Evolutionary conservation across 1,139 yeast species (phyloP).

Genomic region (Blastobotrys arbuscula): DNA sequence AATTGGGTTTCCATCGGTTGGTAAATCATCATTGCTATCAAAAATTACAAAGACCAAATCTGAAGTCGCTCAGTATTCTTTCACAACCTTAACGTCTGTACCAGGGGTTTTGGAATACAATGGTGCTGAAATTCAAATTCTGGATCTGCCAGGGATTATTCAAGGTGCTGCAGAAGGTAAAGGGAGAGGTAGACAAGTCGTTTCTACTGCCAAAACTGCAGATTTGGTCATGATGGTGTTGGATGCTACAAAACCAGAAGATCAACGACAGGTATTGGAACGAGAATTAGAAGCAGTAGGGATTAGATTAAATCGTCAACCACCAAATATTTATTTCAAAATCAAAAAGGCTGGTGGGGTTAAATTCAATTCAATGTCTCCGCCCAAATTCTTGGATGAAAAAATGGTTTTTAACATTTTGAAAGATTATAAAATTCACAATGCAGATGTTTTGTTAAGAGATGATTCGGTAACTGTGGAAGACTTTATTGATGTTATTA

Average conservation of each 20-base stretch:
- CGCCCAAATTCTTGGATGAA: conserved; percentile 78
- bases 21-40: conserved; percentile 83
- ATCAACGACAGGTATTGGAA: conserved; percentile 82
- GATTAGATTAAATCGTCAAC: conserved; percentile 72
- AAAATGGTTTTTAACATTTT: conserved; percentile 70
- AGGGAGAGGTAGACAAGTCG: conserved; percentile 96
- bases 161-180: conserved; percentile 97
- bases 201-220: conserved; percentile 92
- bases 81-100: conserved; percentile 93
- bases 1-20: conserved; percentile 97
- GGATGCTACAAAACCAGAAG: conserved; percentile 90
- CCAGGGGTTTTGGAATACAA: conserved; percentile 93
- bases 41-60: conserved; percentile 88
- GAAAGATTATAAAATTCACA: conserved; percentile 84
- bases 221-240: conserved; percentile 88
- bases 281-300: conserved; percentile 92
- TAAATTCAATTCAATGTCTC: conserved; percentile 71
- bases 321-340: conserved; percentile 76
- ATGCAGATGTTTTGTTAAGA: conserved; percentile 85
- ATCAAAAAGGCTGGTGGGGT: conserved; percentile 88
- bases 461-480: conserved; percentile 90
- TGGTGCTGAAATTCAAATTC: conserved; percentile 95
- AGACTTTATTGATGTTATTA: conserved; percentile 88
- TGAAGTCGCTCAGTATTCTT: conserved; percentile 91
- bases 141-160: conserved; percentile 95